Conservation (phyloP, 1,139 yeast genomes). For the Candida sojae region DNA sequence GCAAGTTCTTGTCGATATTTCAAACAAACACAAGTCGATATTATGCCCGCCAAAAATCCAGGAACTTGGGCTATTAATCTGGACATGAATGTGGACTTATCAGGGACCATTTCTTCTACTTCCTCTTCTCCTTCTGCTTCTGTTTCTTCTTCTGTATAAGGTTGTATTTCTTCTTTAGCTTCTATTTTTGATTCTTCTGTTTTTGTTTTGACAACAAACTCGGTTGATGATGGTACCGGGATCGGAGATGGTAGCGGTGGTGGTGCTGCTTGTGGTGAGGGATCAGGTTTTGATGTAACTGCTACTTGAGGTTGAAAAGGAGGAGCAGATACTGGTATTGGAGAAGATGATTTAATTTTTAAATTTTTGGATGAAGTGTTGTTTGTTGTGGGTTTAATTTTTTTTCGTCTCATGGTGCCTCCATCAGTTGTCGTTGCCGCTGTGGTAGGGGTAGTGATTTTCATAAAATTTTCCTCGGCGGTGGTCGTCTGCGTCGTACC, state of each 20-base stretch:
- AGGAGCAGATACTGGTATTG: constrained; percentile 1
- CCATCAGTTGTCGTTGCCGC: not conserved
- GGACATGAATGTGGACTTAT: constrained; percentile 5
- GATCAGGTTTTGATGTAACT: not conserved
- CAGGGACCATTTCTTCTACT: not conserved
- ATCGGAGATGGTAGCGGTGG: constrained; percentile 4
- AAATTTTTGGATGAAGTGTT: constrained; percentile 10
- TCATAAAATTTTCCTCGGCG: constrained; percentile 1
- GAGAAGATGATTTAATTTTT: constrained; percentile 2
- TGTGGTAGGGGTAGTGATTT: constrained; percentile 1
- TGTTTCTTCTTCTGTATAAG: not conserved
- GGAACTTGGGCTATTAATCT: constrained; percentile 23
- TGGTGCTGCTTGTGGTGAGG: not conserved
- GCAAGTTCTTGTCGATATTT: constrained; percentile 7
- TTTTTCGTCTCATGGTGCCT: constrained; percentile 2
- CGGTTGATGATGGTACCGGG: constrained; percentile 3
- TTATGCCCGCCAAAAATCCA: constrained; percentile 35
- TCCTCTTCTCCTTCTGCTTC: not conserved
- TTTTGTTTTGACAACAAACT: not conserved
- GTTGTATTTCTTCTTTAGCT: too few species aligned
- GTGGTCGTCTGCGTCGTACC: constrained; percentile 5
- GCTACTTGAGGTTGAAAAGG: constrained; percentile 1
- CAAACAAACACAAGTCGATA: constrained; percentile 8
- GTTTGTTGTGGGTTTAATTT: constrained; percentile 9
- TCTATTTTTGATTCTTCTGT: not conserved